Evolutionary conservation across 345 rosid species (phyloP).

Genomic region (Hirschfeldia incana): DNA sequence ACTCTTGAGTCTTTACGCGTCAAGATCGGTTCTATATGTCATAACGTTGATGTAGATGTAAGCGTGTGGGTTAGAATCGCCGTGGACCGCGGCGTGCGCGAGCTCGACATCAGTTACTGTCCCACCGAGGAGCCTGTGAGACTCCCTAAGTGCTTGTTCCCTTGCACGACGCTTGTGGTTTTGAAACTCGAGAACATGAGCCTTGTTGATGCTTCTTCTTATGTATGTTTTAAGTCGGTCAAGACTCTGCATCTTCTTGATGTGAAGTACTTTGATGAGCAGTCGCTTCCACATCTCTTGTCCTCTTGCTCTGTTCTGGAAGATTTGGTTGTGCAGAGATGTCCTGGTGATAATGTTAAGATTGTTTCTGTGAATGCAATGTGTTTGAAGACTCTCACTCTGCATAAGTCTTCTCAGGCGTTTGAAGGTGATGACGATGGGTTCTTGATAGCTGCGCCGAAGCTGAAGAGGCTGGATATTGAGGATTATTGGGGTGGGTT

Average conservation of each 20-base stretch:
- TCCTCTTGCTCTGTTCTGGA: conserved; percentile 22
- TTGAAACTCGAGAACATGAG: conserved; percentile 23
- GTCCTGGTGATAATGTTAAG: conserved; percentile 32
- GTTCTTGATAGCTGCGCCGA: conserved; percentile 31
- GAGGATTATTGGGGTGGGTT: conserved; percentile 37
- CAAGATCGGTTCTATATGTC: conserved; percentile 25
- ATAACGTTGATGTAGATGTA: background rate
- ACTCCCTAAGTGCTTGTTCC: conserved; percentile 27
- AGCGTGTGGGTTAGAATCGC: conserved; percentile 30
- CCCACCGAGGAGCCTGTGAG: conserved; percentile 21
- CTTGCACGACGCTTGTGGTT: conserved; percentile 19
- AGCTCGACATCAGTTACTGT: conserved; percentile 23
- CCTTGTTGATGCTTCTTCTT: conserved; percentile 24
- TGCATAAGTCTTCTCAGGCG: conserved; percentile 30
- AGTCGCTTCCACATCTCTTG: conserved; percentile 26
- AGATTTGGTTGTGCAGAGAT: conserved; percentile 39
- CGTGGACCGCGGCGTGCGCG: conserved; percentile 27
- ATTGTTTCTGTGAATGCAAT: conserved; percentile 1
- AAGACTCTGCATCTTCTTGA: conserved; percentile 34
- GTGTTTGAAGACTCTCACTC: conserved; percentile 4
- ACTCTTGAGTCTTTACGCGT: conserved; percentile 4
- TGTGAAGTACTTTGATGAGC: conserved; percentile 32
- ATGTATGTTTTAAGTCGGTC: conserved; percentile 16
- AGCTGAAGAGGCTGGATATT: conserved; percentile 22
- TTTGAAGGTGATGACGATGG: conserved; percentile 36